A percentile compares a stretch with the other conserved stretches of the same genome.
These are phyloP conservation scores for Eucalyptus camaldulensis DNA, from an alignment of 345 rosid species.

Conservation along the genomic window DNA sequence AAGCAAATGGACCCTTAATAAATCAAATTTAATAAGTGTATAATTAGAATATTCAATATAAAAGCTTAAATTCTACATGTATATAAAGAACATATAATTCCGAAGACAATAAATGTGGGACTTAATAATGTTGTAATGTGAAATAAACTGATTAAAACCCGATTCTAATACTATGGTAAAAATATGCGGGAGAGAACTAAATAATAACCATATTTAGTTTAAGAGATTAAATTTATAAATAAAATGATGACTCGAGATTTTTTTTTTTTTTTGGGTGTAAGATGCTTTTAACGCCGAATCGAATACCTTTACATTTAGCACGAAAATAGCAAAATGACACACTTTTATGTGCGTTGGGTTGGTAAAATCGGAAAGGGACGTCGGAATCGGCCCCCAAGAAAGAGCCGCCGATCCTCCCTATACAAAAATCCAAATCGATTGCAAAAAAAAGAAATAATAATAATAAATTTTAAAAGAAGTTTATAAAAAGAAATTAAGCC, in stretches of 20 bases:
- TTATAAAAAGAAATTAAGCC: neutral
- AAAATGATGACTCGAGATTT: neutral
- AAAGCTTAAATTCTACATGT: neutral
- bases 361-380: neutral
- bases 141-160: no score
- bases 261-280: neutral
- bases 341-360: neutral
- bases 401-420: neutral
- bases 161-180: no score
- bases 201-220: no score
- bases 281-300: neutral
- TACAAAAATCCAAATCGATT: neutral
- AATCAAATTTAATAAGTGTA: no score
- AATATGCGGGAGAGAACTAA: no score
- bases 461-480: neutral
- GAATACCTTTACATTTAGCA: neutral
- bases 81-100: no score
- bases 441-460: neutral
- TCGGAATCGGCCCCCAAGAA: neutral
- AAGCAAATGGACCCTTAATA: no score
- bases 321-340: neutral
- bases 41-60: no score
- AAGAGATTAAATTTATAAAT: neutral
- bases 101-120: no score
- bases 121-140: no score